Base-by-base conservation (phyloP, 2,329 filamentous ascomycete genomes). In the Geoglossum cookeanum region DNA sequence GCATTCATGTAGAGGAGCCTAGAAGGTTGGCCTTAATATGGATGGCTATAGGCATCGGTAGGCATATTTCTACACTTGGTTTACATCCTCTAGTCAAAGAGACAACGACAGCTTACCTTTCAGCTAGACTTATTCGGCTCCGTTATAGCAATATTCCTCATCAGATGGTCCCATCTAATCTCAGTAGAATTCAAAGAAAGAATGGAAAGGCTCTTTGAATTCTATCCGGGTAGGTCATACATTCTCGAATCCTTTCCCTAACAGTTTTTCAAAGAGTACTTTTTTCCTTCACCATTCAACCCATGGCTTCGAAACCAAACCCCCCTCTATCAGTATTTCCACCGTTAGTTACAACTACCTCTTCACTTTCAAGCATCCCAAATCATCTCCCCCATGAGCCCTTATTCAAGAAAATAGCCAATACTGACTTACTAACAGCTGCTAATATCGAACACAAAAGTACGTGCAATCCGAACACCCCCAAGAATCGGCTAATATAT, bases 371-470 rank as follows among this genome's bases (percentile, higher is more conserved):
- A n/a, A n/a, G n/a, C n/a, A n/a, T n/a, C n/a, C n/a, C n/a, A n/a
- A n/a, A n/a, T n/a, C n/a, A n/a, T n/a, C n/a, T n/a, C n/a, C n/a
- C n/a, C n/a, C n/a, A n/a, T n/a, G n/a, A n/a, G n/a, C n/a, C n/a
- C n/a, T n/a, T n/a, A n/a, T n/a, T n/a, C n/a, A n/a, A n/a, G n/a
- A 51, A 27, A 55, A 27, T n/a, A 5, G 11, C n/a, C 32, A 52
- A 3, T 35, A 45, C 55, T 57, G 54, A 57, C 37, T 4, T 29
- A 32, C 15, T 1, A 53, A 57, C 30, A 1, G 79, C 77, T 0
- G 70, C 78, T 52, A 84, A 82, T 61, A 84, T 84, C 60, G 81
- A 84, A 66, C 81, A 84, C 65, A 75, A 78, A 57, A 44, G 56
- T 58, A 58, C 22, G 48, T 15, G 13, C 13, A 9, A 3, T 27